These are phyloP conservation scores for Boletus patriciae DNA, from an alignment of 768 basidiomycete species.

Conservation along the genomic window DNA sequence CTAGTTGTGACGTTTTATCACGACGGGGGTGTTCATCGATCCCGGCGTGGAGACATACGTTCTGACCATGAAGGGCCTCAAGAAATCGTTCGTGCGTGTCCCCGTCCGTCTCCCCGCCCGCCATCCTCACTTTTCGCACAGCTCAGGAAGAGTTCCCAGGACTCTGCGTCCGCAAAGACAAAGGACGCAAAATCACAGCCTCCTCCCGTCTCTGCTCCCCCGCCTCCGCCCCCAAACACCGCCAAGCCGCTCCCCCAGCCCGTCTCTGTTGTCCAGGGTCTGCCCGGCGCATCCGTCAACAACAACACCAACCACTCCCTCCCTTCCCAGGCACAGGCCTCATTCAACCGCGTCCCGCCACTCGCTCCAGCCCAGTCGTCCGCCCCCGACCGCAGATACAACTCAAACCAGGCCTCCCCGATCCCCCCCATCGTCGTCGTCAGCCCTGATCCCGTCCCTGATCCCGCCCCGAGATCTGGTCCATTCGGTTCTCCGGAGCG, in stretches of 20 bases:
- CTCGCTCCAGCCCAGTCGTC: conserved; percentile 40
- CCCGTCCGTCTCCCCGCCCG: conserved; percentile 16
- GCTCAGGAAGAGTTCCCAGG: conserved; percentile 71
- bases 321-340: conserved; percentile 39
- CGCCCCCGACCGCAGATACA: conserved; percentile 61
- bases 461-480: conserved; percentile 42
- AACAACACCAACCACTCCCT: conserved; percentile 41
- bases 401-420: conserved; percentile 41
- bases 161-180: conserved; percentile 64
- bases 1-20: conserved; percentile 33
- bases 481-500: conserved; percentile 50
- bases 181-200: conserved; percentile 57
- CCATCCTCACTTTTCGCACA: conserved; percentile 34
- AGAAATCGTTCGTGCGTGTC: conserved; percentile 71
- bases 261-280: conserved; percentile 38
- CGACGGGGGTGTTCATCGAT: conserved; percentile 42
- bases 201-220: conserved; percentile 43
- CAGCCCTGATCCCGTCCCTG: conserved; percentile 63
- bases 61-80: conserved; percentile 73
- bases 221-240: conserved; percentile 64
- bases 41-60: conserved; percentile 31
- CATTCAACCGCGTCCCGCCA: conserved; percentile 45
- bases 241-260: conserved; percentile 64
- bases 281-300: conserved; percentile 37
- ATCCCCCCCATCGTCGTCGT: conserved; percentile 87